phyloP scores from a whole-genome alignment of 1,284 basidiomycete species.

The Moesziomyces sp. region DNA sequence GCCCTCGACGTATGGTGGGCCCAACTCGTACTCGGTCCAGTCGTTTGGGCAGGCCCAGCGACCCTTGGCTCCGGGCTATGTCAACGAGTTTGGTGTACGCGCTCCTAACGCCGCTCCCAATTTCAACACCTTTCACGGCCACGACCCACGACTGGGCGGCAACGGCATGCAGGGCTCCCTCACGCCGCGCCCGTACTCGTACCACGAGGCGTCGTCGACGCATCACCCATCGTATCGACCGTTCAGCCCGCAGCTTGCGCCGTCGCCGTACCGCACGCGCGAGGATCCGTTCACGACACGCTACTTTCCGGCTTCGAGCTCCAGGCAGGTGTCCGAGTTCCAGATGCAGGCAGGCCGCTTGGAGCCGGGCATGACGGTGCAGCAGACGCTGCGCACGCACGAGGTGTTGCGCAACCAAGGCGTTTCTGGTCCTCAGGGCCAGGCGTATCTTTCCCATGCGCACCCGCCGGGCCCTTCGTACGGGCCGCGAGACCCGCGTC shows the following conservation, averaged over 20 bases:
- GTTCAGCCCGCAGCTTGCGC: slow-evolving; percentile 19
- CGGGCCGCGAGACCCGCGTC: slow-evolving; percentile 44
- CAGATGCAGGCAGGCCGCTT: slow-evolving; percentile 49
- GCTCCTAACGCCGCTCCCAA: slow-evolving; percentile 11
- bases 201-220: slow-evolving; percentile 41
- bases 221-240: slow-evolving; percentile 29
- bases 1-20: slow-evolving; percentile 15
- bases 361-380: slow-evolving; percentile 64
- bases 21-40: slow-evolving; percentile 20
- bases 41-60: slow-evolving; percentile 19
- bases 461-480: slow-evolving; percentile 37
- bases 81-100: slow-evolving; percentile 41
- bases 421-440: slow-evolving; percentile 11
- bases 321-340: slow-evolving; percentile 60
- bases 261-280: slow-evolving; percentile 26
- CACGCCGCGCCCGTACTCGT: slow-evolving; percentile 53
- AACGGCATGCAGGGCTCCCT: slow-evolving; percentile 28
- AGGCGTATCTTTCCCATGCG: slow-evolving; percentile 18
- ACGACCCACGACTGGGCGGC: slow-evolving; percentile 28
- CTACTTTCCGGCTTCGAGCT: slow-evolving; percentile 60
- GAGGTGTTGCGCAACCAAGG: slow-evolving; percentile 37
- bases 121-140: slow-evolving; percentile 45
- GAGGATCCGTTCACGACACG: slow-evolving; percentile 59
- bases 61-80: slow-evolving; percentile 17
- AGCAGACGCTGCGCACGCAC: slow-evolving; percentile 55